phyloP scores from a whole-genome alignment of 2,329 filamentous ascomycete genomes.

The Aspergillus amoenus region DNA sequence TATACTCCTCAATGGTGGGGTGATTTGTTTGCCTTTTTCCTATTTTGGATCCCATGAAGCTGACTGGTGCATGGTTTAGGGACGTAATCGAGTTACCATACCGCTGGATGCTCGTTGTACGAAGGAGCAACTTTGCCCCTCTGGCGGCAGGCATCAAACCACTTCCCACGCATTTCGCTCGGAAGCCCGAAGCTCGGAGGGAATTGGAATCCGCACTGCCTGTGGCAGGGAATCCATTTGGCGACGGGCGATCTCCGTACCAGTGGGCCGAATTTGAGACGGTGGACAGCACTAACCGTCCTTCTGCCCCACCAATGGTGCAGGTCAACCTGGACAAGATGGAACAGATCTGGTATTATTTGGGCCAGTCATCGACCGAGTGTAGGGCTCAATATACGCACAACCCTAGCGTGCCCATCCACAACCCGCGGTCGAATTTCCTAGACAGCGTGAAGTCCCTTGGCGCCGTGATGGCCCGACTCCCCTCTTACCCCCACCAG shows the following conservation, averaged over 20 bases:
- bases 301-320: slow-evolving; percentile 59
- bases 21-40: slow-evolving; percentile 11
- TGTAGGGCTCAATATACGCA: slow-evolving; percentile 89
- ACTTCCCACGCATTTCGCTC: slow-evolving; percentile 48
- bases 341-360: slow-evolving; percentile 83
- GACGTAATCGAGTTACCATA: slow-evolving; percentile 63
- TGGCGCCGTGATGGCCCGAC: slow-evolving; percentile 32
- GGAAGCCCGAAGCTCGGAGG: slow-evolving; percentile 53
- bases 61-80: slow-evolving; percentile 24
- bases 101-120: slow-evolving; percentile 50
- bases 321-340: slow-evolving; percentile 71
- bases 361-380: slow-evolving; percentile 83
- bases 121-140: slow-evolving; percentile 50
- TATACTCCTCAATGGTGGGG: slow-evolving; percentile 1
- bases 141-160: slow-evolving; percentile 47
- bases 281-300: slow-evolving; percentile 52
- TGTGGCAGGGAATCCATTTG: slow-evolving; percentile 65
- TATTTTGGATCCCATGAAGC: slow-evolving; percentile 14
- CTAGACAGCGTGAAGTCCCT: slow-evolving; percentile 47
- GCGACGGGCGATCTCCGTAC: slow-evolving; percentile 55
- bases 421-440: slow-evolving; percentile 52
- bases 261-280: slow-evolving; percentile 79
- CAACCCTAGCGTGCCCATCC: slow-evolving; percentile 56
- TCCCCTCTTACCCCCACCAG: slow-evolving; percentile 29
- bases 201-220: slow-evolving; percentile 62